Evolutionary conservation across 768 basidiomycete genomes (phyloP), one percentile per base, ranked within the genome.

Genomic region (Pulveroboletus frians): DNA sequence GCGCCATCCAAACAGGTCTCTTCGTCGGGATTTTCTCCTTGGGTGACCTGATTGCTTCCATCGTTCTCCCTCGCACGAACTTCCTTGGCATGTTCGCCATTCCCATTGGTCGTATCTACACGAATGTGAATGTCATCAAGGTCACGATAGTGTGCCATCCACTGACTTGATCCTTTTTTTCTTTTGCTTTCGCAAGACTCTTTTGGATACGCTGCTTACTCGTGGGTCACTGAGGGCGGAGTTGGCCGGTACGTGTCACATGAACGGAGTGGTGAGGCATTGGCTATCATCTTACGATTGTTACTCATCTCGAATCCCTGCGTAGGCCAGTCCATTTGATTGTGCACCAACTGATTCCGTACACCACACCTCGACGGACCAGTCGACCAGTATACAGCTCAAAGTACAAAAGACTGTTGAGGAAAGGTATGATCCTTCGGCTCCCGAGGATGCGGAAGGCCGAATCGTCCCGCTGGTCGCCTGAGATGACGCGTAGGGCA

Each of bases 131-230:
- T n/a, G 5, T 17, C 14, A 32, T n/a, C 18, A 13, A 32, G 4
- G 15, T 21, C 9, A 43, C 14, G 30, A 11, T 11, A 32, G 5
- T n/a, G 30, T 32, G 15, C 9, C 9, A 13, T 14, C 1, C 41
- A 20, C 15, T 23, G 15, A 32, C 10, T 32, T 21, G 5, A 10
- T 9, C 10, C 15, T 31, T 31, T 4, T 5, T 30, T 43, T 20
- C 15, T 5, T 20, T 17, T 17, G 8, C 27, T 30, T 20, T 31
- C 20, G 30, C 9, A 21, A 43, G 43, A 43, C 43, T 3, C 31
- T 52, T 15, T 27, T 56, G 36, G 54, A 56, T 14, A 52, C 49
- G 39, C 49, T 56, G 3, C 43, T 56, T 5, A 38, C 54, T 8
- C 54, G 55, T 6, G 31, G 56, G 10, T 20, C 10, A 4, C 45